Evolutionary conservation across 1,284 basidiomycete genomes (phyloP).

Genomic region (Coriolopsis trogii): DNA sequence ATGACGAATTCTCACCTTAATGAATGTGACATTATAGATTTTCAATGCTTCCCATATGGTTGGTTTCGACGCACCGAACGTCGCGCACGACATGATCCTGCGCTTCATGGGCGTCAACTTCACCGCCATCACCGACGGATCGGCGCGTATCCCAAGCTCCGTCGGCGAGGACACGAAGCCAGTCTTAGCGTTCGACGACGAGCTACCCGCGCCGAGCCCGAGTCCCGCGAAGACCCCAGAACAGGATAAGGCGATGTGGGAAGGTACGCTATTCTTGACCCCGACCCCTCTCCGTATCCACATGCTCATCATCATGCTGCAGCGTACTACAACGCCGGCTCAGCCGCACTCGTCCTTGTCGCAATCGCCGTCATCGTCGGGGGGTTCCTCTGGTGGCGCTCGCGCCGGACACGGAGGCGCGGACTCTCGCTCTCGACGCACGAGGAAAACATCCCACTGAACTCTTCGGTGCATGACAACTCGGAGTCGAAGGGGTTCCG

Average conservation of each 20-base stretch:
- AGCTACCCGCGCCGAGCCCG: slow-evolving; percentile 40
- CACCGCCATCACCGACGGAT: slow-evolving; percentile 73
- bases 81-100: slow-evolving; percentile 97
- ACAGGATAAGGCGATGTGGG: slow-evolving; percentile 83
- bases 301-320: slow-evolving; percentile 6
- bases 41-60: slow-evolving; percentile 96
- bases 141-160: slow-evolving; percentile 74
- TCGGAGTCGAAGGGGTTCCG: slow-evolving; percentile 27
- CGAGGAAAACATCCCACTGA: slow-evolving; percentile 61
- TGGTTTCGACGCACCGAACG: slow-evolving; percentile 87
- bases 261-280: slow-evolving; percentile 52
- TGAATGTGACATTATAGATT: slow-evolving; percentile 52
- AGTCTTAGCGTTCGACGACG: slow-evolving; percentile 48
- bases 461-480: slow-evolving; percentile 31
- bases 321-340: slow-evolving; percentile 94
- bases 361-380: slow-evolving; percentile 76
- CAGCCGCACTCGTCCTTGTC: slow-evolving; percentile 80
- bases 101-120: slow-evolving; percentile 94
- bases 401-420: slow-evolving; percentile 48
- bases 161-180: slow-evolving; percentile 74
- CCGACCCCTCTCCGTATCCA: neutral
- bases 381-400: slow-evolving; percentile 73
- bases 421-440: slow-evolving; percentile 43
- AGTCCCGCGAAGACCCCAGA: slow-evolving; percentile 58
- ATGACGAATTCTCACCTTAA: neutral